Conservation (phyloP, 1,284 basidiomycete genomes). For the Moesziomyces antarcticus region DNA sequence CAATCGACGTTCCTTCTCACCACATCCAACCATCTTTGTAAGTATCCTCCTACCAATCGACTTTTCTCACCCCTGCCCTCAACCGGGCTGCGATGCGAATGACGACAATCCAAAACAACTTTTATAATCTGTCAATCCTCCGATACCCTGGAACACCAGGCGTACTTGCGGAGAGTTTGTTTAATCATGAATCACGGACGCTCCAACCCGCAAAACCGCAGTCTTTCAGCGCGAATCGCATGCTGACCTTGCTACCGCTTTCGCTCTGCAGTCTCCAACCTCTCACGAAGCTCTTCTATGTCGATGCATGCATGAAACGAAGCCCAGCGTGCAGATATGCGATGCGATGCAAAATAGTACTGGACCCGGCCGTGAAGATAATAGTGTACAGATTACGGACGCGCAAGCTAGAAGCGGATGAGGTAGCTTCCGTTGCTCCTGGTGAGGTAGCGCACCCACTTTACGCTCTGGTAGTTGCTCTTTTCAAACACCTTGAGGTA, state of each 20-base stretch:
- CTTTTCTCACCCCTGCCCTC: too few relatives aligned
- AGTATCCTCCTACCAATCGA: neutral
- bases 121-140: constrained; percentile 54
- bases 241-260: too few relatives aligned
- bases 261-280: too few relatives aligned
- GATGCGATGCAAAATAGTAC: too few relatives aligned
- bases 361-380: too few relatives aligned
- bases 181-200: constrained; percentile 5
- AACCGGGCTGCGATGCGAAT: constrained; percentile 11
- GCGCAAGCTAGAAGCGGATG: constrained; percentile 49
- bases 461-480: constrained; percentile 79
- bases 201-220: neutral
- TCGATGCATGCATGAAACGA: too few relatives aligned
- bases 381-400: neutral
- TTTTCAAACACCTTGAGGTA: constrained; percentile 99
- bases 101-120: constrained; percentile 30
- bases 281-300: too few relatives aligned
- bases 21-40: neutral
- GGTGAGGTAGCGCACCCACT: constrained; percentile 66
- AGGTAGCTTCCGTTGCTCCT: constrained; percentile 57
- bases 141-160: constrained; percentile 3
- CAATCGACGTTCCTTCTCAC: neutral
- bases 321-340: too few relatives aligned
- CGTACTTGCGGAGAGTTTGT: constrained; percentile 11
- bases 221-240: too few relatives aligned